phyloP scores from a whole-genome alignment of 225 moss, liverwort and hornwort genomes.

The Climacium dendroides region DNA sequence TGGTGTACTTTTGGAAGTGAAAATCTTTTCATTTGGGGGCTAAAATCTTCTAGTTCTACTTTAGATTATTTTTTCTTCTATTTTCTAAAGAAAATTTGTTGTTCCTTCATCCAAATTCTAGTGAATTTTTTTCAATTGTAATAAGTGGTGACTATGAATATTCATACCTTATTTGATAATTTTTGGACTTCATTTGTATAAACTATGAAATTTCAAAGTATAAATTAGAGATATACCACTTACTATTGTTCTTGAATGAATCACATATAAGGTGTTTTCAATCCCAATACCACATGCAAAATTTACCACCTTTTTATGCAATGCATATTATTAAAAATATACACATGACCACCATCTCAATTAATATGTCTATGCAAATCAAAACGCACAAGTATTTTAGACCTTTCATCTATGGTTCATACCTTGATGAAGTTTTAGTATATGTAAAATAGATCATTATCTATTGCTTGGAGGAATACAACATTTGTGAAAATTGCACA shows the following conservation, averaged over 20 bases:
- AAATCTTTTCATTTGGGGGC: background rate
- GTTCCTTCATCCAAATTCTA: background rate
- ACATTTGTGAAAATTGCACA: background rate
- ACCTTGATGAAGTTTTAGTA: background rate
- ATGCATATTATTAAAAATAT: background rate
- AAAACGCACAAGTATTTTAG: background rate
- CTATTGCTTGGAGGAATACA: background rate
- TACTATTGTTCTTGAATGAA: background rate
- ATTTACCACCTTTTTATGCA: background rate
- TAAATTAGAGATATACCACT: background rate
- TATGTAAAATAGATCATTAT: background rate
- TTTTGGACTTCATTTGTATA: background rate
- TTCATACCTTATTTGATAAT: background rate
- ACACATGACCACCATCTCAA: background rate
- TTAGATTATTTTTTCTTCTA: background rate
- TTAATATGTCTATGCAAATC: too few species aligned
- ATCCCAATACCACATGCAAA: background rate
- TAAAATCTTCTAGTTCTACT: background rate
- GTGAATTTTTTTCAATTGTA: background rate
- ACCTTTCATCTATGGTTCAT: background rate
- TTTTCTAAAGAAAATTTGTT: background rate
- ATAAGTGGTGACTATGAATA: fast-evolving
- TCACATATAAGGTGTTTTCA: background rate
- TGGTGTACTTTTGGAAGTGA: background rate
- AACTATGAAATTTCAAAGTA: background rate